Evolutionary conservation across 768 basidiomycete species (phyloP).

Genomic region (Leccinellum luteum): DNA sequence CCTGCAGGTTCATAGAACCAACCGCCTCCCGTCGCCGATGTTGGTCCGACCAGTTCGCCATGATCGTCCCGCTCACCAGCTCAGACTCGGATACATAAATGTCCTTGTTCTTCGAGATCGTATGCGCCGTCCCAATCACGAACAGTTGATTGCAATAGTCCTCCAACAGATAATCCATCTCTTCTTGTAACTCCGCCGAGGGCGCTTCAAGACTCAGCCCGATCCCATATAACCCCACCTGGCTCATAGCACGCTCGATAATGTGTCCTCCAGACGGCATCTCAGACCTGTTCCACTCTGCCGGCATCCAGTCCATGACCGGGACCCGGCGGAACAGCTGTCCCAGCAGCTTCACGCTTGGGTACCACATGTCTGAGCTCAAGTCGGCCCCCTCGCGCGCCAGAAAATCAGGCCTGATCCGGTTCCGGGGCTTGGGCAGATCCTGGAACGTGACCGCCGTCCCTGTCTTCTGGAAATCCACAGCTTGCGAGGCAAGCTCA

Average conservation of each 20-base stretch:
- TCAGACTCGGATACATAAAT: slow-evolving; percentile 39
- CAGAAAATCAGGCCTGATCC: slow-evolving; percentile 42
- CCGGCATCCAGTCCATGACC: slow-evolving; percentile 30
- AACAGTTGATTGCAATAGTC: slow-evolving; percentile 35
- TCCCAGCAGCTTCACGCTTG: slow-evolving; percentile 43
- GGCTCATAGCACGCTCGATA: slow-evolving; percentile 27
- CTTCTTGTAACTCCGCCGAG: slow-evolving; percentile 30
- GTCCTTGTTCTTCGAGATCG: slow-evolving; percentile 37
- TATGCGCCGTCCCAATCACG: slow-evolving; percentile 36
- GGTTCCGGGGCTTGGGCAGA: slow-evolving; percentile 31
- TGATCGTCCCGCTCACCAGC: slow-evolving; percentile 44
- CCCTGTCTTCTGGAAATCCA: slow-evolving; percentile 48
- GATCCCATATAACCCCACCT: slow-evolving; percentile 28
- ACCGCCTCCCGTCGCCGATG: slow-evolving; percentile 39
- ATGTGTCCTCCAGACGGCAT: slow-evolving; percentile 28
- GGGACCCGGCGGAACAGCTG: slow-evolving; percentile 45
- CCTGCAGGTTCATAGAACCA: slow-evolving; percentile 44
- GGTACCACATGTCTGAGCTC: slow-evolving; percentile 32
- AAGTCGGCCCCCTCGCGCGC: slow-evolving; percentile 38
- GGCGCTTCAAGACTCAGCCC: slow-evolving; percentile 29
- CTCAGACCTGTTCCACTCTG: slow-evolving; percentile 11
- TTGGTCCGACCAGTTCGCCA: slow-evolving; percentile 43
- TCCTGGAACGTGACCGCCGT: slow-evolving; percentile 36
- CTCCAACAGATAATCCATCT: slow-evolving; percentile 38
- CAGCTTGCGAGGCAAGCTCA: slow-evolving; percentile 44